Evolutionary conservation across 306 rosid genomes (phyloP), one percentile per base, ranked within the genome.

Genomic region (Prunus kanzakura): DNA sequence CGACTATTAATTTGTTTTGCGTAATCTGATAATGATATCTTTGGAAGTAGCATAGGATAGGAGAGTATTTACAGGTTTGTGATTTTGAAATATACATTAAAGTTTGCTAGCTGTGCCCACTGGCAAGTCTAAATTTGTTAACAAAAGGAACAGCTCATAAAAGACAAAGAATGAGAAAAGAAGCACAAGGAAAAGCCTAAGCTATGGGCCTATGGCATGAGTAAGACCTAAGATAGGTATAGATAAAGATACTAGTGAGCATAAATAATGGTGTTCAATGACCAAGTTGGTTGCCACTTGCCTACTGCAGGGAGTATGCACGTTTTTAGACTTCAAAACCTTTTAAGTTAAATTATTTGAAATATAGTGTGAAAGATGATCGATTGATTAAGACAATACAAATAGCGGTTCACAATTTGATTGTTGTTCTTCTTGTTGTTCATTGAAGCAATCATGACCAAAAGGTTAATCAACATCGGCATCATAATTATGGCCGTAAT

Each of bases 1-100:
- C 64, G 67, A 76, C 55, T 41, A 10, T 23, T 41, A 20, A 16
- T 66, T 41, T 38, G 18, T 32, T 65, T 32, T 54, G 32, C 46
- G 66, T 54, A 52, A 54, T 52, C 14, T 54, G 79, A 76, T 27
- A 16, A 4, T 66, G 73, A 76, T 67, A 52, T 18, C 11, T 66
- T 52, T 55, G 56, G 66, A 35, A 32, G 55, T 9, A 43, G 12
- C 23, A 38, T 11, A 4, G 52, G 52, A 49, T 32, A 4, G 38
- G 38, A 32, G 38, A 14, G 35, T 25, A 22, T 47, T 68, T 46
- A 8, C 19, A 11, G 50, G 54, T 16, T 46, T 47, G 20, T 47
- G 41, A 68, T 47, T 68, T 13, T 46, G n/a, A 46, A 14, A 68
- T 23, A 3, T n/a, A 38, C 7, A 38, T n/a, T 11, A 68, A 67